Percentiles rank a stretch among this genome's conserved stretches.
Conservation (phyloP, 352 stramenopile genomes). For the Phytophthora hibernalis region DNA sequence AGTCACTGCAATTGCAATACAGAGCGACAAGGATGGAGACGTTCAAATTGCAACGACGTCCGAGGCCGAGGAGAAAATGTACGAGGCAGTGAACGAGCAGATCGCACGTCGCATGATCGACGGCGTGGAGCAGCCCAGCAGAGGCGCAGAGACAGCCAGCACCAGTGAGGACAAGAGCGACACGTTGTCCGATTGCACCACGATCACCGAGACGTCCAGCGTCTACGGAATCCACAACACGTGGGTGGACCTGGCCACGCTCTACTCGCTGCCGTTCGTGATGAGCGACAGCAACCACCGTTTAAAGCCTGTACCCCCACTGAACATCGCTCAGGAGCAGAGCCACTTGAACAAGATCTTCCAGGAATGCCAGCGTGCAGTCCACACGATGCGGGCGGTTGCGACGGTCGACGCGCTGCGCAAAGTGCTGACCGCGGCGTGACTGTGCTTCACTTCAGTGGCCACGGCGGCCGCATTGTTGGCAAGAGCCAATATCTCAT, state of each 20-base stretch:
- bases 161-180: slow-evolving; percentile 77
- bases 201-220: slow-evolving; percentile 70
- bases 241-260: slow-evolving; percentile 79
- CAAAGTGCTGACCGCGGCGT: slow-evolving; percentile 80
- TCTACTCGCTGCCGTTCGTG: slow-evolving; percentile 81
- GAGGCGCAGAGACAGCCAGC: slow-evolving; percentile 14
- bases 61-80: slow-evolving; percentile 43
- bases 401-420: slow-evolving; percentile 77
- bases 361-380: slow-evolving; percentile 69
- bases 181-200: slow-evolving; percentile 80
- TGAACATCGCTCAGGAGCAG: slow-evolving; percentile 79
- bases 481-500: slow-evolving; percentile 73
- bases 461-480: slow-evolving; percentile 71
- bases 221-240: slow-evolving; percentile 83
- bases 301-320: slow-evolving; percentile 64
- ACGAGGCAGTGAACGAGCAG: slow-evolving; percentile 68
- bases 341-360: slow-evolving; percentile 79
- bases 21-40: slow-evolving; percentile 2
- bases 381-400: slow-evolving; percentile 79
- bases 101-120: slow-evolving; percentile 68
- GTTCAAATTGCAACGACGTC: slow-evolving; percentile 5
- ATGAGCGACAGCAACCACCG: slow-evolving; percentile 47
- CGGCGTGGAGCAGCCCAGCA: slow-evolving; percentile 22
- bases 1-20: slow-evolving; percentile 3
- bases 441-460: slow-evolving; percentile 83